phyloP scores from a whole-genome alignment of 2,329 filamentous ascomycete genomes.

The Colletotrichum sp. region DNA sequence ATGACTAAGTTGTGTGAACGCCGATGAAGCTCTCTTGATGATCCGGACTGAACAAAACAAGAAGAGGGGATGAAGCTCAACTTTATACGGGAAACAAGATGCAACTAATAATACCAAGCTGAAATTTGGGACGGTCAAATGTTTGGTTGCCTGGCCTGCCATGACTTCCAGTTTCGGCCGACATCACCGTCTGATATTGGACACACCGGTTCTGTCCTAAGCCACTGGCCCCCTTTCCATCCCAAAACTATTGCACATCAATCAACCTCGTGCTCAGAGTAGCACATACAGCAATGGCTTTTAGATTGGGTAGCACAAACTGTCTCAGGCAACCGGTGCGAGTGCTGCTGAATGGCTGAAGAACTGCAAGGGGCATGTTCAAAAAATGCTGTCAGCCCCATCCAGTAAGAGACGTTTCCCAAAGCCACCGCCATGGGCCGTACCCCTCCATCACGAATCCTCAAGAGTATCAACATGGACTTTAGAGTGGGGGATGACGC shows the following conservation, averaged over 20 bases:
- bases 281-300: background rate
- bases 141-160: background rate
- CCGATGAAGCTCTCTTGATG: background rate
- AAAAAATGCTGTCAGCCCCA: background rate
- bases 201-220: background rate
- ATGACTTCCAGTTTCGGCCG: background rate
- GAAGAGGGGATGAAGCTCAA: constrained; percentile 6
- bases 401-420: background rate
- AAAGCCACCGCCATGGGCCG: constrained; percentile 16
- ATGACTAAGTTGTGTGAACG: constrained; percentile 1
- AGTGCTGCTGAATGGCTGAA: background rate
- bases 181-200: constrained; percentile 18
- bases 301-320: background rate
- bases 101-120: background rate
- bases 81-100: background rate
- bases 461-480: background rate
- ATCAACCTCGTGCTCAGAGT: background rate
- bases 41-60: background rate
- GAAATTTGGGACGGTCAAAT: background rate
- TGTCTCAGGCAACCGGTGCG: constrained; percentile 10
- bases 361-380: background rate
- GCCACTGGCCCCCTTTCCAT: background rate
- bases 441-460: constrained; percentile 1
- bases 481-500: constrained; percentile 6
- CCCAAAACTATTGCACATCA: background rate